These are phyloP conservation scores for Diplodia mutila DNA, from an alignment of 2,329 filamentous ascomycete genomes.

Conservation along the genomic window DNA sequence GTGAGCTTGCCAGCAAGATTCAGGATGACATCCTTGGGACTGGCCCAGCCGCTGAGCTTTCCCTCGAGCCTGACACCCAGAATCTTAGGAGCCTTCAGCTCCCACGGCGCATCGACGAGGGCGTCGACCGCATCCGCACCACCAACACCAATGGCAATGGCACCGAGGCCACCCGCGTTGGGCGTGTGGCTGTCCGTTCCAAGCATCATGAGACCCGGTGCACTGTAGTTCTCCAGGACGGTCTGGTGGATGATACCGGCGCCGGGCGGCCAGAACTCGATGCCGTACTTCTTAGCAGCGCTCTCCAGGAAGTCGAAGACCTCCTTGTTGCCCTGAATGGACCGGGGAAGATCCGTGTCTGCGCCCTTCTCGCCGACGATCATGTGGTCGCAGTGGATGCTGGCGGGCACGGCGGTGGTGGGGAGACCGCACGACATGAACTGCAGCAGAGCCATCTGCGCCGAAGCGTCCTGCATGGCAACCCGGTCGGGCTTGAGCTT, in stretches of 20 bases:
- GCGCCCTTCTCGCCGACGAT: constrained; percentile 94
- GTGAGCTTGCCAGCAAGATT: constrained; percentile 86
- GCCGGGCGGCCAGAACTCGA: constrained; percentile 48
- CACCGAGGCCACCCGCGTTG: constrained; percentile 92
- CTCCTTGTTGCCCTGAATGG: constrained; percentile 91
- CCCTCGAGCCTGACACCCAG: constrained; percentile 84
- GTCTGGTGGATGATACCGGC: constrained; percentile 77
- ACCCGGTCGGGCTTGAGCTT: constrained; percentile 97
- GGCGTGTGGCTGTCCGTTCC: constrained; percentile 97
- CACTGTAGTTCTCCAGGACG: constrained; percentile 94
- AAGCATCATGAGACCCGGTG: constrained; percentile 98
- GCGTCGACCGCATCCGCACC: constrained; percentile 97
- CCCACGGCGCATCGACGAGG: constrained; percentile 94
- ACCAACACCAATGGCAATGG: constrained; percentile 94
- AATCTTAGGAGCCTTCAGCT: constrained; percentile 91
- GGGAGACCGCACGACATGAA: constrained; percentile 97
- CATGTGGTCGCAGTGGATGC: constrained; percentile 98
- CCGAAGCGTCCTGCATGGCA: constrained; percentile 98
- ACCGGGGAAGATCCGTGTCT: constrained; percentile 79
- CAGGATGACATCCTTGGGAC: constrained; percentile 94
- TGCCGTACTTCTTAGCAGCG: constrained; percentile 60
- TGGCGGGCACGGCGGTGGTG: constrained; percentile 88
- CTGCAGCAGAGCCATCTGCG: constrained; percentile 96
- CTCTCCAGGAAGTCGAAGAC: constrained; percentile 97
- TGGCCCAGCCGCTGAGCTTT: constrained; percentile 84